Evolutionary conservation across 495 filamentous ascomycete species (phyloP), one percentile per base, ranked within the genome.

Genomic region (Delitschia confertaspora): DNA sequence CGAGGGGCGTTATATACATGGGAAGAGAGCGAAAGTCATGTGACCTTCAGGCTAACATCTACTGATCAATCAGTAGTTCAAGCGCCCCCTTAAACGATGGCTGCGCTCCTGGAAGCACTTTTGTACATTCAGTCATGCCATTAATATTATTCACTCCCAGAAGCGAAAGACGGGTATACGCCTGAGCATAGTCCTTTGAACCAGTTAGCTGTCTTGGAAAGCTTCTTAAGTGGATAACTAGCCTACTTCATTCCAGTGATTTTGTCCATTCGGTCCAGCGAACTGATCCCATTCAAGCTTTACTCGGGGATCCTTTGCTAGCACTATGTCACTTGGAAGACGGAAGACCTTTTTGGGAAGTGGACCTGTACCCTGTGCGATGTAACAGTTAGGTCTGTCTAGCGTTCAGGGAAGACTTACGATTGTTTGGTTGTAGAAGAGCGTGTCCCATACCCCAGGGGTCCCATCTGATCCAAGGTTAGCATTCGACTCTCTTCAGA

Each of bases 141-240:
- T 69, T 69, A 55, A 67, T 65, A 38, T 63, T 65, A 29, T 67
- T 63, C 0, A 69, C 65, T 13, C 66, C 66, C 24, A 69, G 59
- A 20, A 69, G 42, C 29, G 54, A 60, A 13, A 69, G 57, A 22
- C 66, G 61, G 24, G 61, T 56, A 41, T 67, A 67, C 35, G 60
- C 60, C n/a, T 37, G 38, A 3, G 66, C 51, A 37, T 60, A 69
- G 32, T 65, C 64, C 57, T 62, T 24, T 36, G 3, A 1, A 14
- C 17, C 23, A 35, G 13, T 44, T 51, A 21, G 47, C 30, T 18
- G 16, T 22, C 21, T 23, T 25, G 6, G 23, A 38, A 23, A 14
- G n/a, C n/a, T 42, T 3, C 11, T n/a, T 6, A 2, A 31, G 16
- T 14, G 29, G 29, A 31, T n/a, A 14, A 14, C 16, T n/a, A 38